A percentile compares a stretch with the other conserved stretches of the same genome.
phyloP scores from a whole-genome alignment of 2,329 filamentous ascomycete genomes.

The Plenodomus lindquistii region DNA sequence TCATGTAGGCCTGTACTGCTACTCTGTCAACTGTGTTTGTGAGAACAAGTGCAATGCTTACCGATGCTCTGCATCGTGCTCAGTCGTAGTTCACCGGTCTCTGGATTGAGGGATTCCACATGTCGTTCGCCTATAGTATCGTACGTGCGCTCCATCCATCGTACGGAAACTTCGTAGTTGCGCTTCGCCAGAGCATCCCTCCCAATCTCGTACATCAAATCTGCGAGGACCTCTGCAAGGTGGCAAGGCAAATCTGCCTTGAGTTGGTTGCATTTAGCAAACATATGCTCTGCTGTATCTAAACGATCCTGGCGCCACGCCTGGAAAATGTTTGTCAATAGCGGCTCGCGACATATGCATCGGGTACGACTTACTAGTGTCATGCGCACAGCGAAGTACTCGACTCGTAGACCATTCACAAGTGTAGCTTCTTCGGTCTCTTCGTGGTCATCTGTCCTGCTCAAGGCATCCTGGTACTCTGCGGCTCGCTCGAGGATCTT shows the following conservation, averaged over 20 bases:
- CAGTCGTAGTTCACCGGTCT: constrained; percentile 66
- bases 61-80: constrained; percentile 64
- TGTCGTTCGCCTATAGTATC: constrained; percentile 61
- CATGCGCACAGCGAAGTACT: constrained; percentile 69
- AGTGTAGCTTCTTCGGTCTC: constrained; percentile 32
- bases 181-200: constrained; percentile 58
- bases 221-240: constrained; percentile 65
- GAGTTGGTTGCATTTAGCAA: constrained; percentile 57
- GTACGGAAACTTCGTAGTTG: constrained; percentile 60
- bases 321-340: constrained; percentile 48
- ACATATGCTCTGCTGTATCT: constrained; percentile 80
- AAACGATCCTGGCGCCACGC: constrained; percentile 73
- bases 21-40: constrained; percentile 7
- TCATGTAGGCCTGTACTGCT: constrained; percentile 61
- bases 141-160: constrained; percentile 75
- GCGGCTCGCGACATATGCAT: neutral
- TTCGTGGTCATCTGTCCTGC: constrained; percentile 16
- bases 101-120: constrained; percentile 59
- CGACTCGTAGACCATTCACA: constrained; percentile 53
- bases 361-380: constrained; percentile 62
- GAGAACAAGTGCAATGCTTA: constrained; percentile 14
- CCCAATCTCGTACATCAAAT: constrained; percentile 74
- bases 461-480: constrained; percentile 48
- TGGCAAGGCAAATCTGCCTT: constrained; percentile 51
- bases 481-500: constrained; percentile 68